A percentile compares a stretch with the other conserved stretches of the same genome.
These are phyloP conservation scores for Hygrophila difformis DNA, from an alignment of 257 asterid genomes.

Conservation along the genomic window DNA sequence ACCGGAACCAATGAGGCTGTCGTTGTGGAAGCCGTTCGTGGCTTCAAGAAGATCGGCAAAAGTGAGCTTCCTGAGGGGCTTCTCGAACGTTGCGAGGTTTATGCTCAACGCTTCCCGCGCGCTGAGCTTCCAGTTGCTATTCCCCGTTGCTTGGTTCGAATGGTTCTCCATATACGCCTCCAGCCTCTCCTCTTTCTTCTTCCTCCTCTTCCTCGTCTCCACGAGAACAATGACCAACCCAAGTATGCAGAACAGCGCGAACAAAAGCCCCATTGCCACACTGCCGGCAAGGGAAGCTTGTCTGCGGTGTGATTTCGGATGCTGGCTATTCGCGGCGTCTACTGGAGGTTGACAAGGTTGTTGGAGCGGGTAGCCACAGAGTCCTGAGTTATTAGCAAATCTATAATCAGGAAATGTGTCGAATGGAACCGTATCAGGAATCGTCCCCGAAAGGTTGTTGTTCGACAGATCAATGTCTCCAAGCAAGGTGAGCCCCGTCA, in stretches of 20 bases:
- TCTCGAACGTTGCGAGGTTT: slow-evolving; percentile 67
- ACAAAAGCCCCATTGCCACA: slow-evolving; percentile 74
- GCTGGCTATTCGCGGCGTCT: slow-evolving; percentile 20
- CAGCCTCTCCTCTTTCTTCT: slow-evolving; percentile 66
- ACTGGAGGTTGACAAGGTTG: slow-evolving; percentile 29
- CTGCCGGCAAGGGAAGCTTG: slow-evolving; percentile 83
- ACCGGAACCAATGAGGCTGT: slow-evolving; percentile 75
- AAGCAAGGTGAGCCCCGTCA: slow-evolving; percentile 53
- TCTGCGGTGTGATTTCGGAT: slow-evolving; percentile 41
- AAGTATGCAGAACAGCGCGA: slow-evolving; percentile 71
- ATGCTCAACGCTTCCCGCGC: slow-evolving; percentile 76
- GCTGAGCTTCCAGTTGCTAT: slow-evolving; percentile 61
- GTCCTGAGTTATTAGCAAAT: slow-evolving; percentile 68
- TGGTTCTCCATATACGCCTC: slow-evolving; percentile 72
- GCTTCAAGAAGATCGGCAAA: slow-evolving; percentile 90
- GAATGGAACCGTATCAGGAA: slow-evolving; percentile 75
- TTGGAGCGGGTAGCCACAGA: slow-evolving; percentile 82
- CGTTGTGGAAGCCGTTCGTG: slow-evolving; percentile 69
- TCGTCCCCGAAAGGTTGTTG: slow-evolving; percentile 63
- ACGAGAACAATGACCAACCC: slow-evolving; percentile 59
- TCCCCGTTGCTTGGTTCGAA: slow-evolving; percentile 54
- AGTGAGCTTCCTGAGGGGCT: slow-evolving; percentile 78
- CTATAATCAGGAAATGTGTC: slow-evolving; percentile 63
- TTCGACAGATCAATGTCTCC: slow-evolving; percentile 77
- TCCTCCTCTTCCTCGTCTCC: slow-evolving; percentile 66